Base-by-base conservation (phyloP, 1,139 yeast genomes). In the Saccharomyces pastorianus region DNA sequence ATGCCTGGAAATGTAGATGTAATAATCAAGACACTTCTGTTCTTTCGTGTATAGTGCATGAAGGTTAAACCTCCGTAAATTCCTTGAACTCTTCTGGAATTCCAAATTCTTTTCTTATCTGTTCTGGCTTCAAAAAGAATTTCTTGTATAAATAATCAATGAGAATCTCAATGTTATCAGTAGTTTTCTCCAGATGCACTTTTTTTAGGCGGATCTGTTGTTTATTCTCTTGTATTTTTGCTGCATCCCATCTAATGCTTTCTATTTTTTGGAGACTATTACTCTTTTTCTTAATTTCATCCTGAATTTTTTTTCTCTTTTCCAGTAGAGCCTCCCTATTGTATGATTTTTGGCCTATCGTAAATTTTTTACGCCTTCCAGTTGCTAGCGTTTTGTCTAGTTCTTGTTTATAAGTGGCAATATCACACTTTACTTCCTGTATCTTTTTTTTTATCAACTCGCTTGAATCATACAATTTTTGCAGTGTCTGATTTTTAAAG, bases 401-500 rank as follows among this genome's bases (percentile, higher is more conserved):
- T 25, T 52, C 46, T 4, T 23, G 27, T 42, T 49, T 26, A 17
- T 38, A 47, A 7, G 11, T 25, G 23, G 38, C 17, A 46, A 59
- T 61, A 38, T 61, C 55, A 14, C 42, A 32, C n/a, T 55, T 48
- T 13, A 61, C 49, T 14, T 57, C 49, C 13, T 59, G 55, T 9
- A 61, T 55, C 13, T 53, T 55, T 1, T 47, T 38, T 4, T 52
- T 42, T 20, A 20, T 20, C 23, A 20, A 20, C 3, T 49, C 56
- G 44, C 64, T 50, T 25, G 65, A 55, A 3, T 58, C 56, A 29
- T 64, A 58, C 48, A 74, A 42, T 26, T 63, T 64, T 50, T 64
- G 64, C 17, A 64, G 63, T 29, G 67, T 67, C 48, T 76, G 76
- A 53, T 75, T 74, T 51, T 73, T 72, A 61, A 79, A 80, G 49